Base-by-base conservation (phyloP, 148 eudicot species). In the Rhododendron henanense region DNA sequence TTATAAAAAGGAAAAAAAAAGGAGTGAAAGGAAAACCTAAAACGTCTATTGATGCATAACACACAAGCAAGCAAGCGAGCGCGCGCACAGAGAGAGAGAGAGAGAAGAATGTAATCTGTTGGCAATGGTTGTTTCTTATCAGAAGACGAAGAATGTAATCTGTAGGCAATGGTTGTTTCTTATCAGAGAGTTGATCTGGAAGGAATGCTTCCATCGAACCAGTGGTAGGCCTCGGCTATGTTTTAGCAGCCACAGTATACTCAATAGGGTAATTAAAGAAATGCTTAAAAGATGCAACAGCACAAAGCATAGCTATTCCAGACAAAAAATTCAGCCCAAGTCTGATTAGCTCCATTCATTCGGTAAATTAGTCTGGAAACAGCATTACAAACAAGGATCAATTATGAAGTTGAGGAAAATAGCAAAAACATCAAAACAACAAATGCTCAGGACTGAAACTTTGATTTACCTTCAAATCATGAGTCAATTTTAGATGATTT, bases 381-480 rank as follows among this genome's bases (percentile, higher is more conserved):
- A 55, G 15, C 41, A 84, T n/a, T 25, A 44, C 59, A 44, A 75
- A 61, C 61, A 78, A 55, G 55, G 39, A 5, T 71, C 6, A 39
- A 39, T 78, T 39, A 78, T 16, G 2, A n/a, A 51, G 15, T 18
- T 45, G 59, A 35, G 8, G 25, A 35, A 33, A 82, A 85, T 0
- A 15, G 63, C 10, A 69, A 51, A 71, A 31, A 10, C 6, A 31
- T 71, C 19, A 15, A 33, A 81, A 88, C 8, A 33, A 48, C 15
- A 78, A 61, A 53, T 11, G 48, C 18, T 55, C 82, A 50, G 23
- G 59, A 6, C 47, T 19, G 25, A 78, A 80, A 55, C 33, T 35
- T 63, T 35, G 25, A 83, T 69, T 83, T 84, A 96, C 99, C 99
- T 94, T 94, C 86, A 96, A 90, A 57, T 92, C 91, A 85, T 89